Evolutionary conservation across 2,329 filamentous ascomycete species (phyloP).

Genomic region (Fusarium anguioides): DNA sequence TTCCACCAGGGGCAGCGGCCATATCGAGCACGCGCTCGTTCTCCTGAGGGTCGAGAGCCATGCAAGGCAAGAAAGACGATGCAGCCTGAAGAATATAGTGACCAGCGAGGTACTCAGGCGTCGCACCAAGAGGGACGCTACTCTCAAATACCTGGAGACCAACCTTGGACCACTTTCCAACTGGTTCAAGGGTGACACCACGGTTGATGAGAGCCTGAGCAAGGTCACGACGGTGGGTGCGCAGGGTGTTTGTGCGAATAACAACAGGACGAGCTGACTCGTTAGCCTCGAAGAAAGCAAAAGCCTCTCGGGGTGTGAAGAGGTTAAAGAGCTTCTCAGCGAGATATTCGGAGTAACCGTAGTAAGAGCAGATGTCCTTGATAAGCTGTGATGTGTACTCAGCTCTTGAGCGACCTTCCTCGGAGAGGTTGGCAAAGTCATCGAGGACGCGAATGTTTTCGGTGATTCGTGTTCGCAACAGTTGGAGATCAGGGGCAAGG

Average conservation of each 20-base stretch:
- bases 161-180: slow-evolving; percentile 99
- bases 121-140: slow-evolving; percentile 86
- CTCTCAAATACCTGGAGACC: slow-evolving; percentile 97
- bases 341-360: slow-evolving; percentile 94
- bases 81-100: slow-evolving; percentile 99
- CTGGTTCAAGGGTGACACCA: slow-evolving; percentile 93
- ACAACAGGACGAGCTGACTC: slow-evolving; percentile 93
- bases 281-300: slow-evolving; percentile 99
- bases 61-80: slow-evolving; percentile 95
- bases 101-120: slow-evolving; percentile 95
- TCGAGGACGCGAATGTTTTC: slow-evolving; percentile 93
- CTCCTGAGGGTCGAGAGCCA: slow-evolving; percentile 95
- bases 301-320: slow-evolving; percentile 92
- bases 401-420: slow-evolving; percentile 82
- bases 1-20: slow-evolving; percentile 95
- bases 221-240: slow-evolving; percentile 79
- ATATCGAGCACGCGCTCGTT: slow-evolving; percentile 92
- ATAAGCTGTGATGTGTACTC: slow-evolving; percentile 90
- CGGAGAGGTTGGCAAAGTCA: slow-evolving; percentile 84
- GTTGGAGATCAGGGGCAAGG: slow-evolving; percentile 88
- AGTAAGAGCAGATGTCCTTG: slow-evolving; percentile 95
- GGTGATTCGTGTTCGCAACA: slow-evolving; percentile 88
- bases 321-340: slow-evolving; percentile 95
- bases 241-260: slow-evolving; percentile 95
- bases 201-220: slow-evolving; percentile 95